Evolutionary conservation across 2,329 filamentous ascomycete genomes (phyloP), one percentile per base, ranked within the genome.

Genomic region (Emydomyces testavorans): DNA sequence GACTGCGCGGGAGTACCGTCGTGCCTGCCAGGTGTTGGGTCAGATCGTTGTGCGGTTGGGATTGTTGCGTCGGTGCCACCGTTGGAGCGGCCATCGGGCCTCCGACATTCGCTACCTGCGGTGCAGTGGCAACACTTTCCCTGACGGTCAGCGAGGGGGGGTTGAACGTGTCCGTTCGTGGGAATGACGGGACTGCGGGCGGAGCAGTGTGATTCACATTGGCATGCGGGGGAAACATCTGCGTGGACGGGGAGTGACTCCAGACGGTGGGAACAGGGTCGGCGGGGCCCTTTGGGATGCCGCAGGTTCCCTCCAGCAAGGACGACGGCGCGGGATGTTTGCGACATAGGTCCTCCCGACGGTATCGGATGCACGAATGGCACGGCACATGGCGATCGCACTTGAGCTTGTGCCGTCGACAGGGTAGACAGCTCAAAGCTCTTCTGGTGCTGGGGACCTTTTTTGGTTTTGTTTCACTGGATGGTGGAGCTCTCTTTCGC

Each of bases 331-430:
- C 54, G 1, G 61, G 61, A 50, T 63, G 55, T 31, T 56, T 56
- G 37, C 57, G 56, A 49, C 61, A 63, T 39, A 56, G 53, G n/a
- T 57, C 53, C 35, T 61, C 57, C n/a, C 61, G 56, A 5, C 53
- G 54, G 31, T 61, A 62, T 39, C 60, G 59, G 16, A 51, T 53
- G 40, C 61, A 63, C 4, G 55, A 61, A 10, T 61, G 50, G 41
- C 61, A 63, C 3, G 61, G 61, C 4, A 63, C 53, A n/a, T 52
- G 53, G 24, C 61, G 57, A 46, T 63, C 60, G 50, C 61, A 63
- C 47, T 57, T 58, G 6, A 63, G 53, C 49, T 63, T 63, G 42
- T 63, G 61, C 35, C 56, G 53, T 29, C 61, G 53, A 49, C 61
- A 64, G 8, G 58, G 60, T 15, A 60, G 57, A 38, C 61, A 64